Percentiles rank a stretch among this genome's conserved stretches.
Conservation (phyloP, 805 yeast genomes). For the Saccharomycopsis malanga region DNA sequence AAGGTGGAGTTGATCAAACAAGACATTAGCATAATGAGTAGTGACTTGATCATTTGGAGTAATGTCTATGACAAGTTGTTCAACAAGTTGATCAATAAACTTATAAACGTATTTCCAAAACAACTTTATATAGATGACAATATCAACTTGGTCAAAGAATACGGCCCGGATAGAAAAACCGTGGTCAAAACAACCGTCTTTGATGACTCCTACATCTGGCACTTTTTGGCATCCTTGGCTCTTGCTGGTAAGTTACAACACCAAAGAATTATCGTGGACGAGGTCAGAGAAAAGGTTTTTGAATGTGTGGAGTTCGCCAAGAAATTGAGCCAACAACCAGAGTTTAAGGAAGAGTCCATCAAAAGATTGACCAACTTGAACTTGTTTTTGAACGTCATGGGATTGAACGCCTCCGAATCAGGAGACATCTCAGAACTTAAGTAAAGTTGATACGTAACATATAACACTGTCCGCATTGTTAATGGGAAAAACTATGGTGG, state of each 20-base stretch:
- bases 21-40: constrained; percentile 28
- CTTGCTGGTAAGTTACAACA: constrained; percentile 85
- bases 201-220: constrained; percentile 90
- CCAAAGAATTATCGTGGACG: constrained; percentile 90
- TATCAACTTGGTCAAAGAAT: constrained; percentile 5
- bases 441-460: no score
- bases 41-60: constrained; percentile 65
- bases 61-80: constrained; percentile 76
- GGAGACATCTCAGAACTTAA: constrained; percentile 72
- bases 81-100: constrained; percentile 68
- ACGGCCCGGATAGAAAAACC: constrained; percentile 18
- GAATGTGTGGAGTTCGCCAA: constrained; percentile 79
- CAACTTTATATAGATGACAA: constrained; percentile 14
- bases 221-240: constrained; percentile 89
- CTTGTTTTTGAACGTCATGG: constrained; percentile 92
- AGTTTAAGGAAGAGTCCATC: constrained; percentile 43
- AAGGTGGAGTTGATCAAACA: constrained; percentile 89
- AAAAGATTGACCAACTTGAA: constrained; percentile 74
- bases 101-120: constrained; percentile 56
- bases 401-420: constrained; percentile 82
- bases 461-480: no score
- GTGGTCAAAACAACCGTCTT: constrained; percentile 30
- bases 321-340: constrained; percentile 29
- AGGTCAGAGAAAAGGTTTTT: constrained; percentile 86
- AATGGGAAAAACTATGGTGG: no score